Conservation (phyloP, 768 basidiomycete species). For the Coprinopsis marcescibilis region DNA sequence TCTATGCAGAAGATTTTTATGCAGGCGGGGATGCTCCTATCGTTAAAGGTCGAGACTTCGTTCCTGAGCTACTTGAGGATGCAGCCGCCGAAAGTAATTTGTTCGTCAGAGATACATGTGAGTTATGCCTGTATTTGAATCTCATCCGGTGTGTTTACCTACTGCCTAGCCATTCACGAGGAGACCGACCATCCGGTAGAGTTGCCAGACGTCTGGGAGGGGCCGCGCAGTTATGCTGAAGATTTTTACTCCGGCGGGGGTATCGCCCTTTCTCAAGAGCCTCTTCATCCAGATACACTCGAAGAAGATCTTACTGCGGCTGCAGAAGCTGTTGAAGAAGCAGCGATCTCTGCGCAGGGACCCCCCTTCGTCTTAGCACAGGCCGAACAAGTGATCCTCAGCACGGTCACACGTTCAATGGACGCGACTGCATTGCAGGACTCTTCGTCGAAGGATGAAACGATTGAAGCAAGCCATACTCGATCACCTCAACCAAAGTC, state of each 20-base stretch:
- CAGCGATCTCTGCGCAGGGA: no score
- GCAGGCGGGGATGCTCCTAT: conserved; percentile 35
- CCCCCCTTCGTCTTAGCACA: no score
- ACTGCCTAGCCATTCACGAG: neutral
- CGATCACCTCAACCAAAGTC: no score
- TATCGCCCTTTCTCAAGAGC: conserved; percentile 11
- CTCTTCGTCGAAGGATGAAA: no score
- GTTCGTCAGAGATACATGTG: no score
- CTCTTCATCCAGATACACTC: conserved; percentile 22
- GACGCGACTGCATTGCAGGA: no score
- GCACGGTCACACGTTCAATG: no score
- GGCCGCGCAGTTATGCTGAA: conserved; percentile 28
- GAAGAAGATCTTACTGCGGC: neutral
- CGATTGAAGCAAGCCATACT: no score
- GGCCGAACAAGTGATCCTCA: no score
- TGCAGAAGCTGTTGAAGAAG: neutral
- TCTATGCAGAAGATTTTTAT: conserved; percentile 32
- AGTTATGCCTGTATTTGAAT: no score
- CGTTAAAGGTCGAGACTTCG: conserved; percentile 8
- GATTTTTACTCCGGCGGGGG: conserved; percentile 41
- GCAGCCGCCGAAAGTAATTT: no score
- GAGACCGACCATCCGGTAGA: conserved; percentile 15
- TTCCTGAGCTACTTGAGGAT: conserved; percentile 26
- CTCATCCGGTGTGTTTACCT: no score
- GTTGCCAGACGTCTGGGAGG: conserved; percentile 31